Evolutionary conservation across 768 basidiomycete species (phyloP).

Genomic region (Naematelia aurantialba): DNA sequence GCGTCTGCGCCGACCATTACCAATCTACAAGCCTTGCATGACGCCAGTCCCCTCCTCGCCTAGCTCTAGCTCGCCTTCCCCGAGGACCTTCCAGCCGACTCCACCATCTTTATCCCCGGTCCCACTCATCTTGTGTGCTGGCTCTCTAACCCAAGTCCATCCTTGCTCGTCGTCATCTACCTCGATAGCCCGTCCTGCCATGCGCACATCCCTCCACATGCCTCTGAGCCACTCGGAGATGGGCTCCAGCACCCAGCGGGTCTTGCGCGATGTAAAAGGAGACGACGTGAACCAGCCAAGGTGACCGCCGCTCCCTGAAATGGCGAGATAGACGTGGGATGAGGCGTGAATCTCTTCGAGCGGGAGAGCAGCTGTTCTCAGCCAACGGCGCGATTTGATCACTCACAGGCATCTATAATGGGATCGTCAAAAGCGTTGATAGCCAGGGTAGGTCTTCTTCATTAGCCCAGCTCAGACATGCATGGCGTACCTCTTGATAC

Average conservation of each 20-base stretch:
- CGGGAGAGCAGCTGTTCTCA: constrained; percentile 31
- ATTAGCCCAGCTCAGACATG: background rate
- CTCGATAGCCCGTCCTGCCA: constrained; percentile 8
- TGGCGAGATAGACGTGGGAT: constrained; percentile 43
- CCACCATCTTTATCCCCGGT: constrained; percentile 4
- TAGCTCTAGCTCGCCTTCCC: constrained; percentile 21
- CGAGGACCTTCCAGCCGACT: constrained; percentile 38
- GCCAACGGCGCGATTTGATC: background rate
- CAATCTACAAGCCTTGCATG: constrained; percentile 32
- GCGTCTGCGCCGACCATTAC: background rate
- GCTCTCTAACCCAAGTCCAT: constrained; percentile 1
- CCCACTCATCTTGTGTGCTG: constrained; percentile 7
- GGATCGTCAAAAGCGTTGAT: constrained; percentile 52
- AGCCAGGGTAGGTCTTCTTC: constrained; percentile 43
- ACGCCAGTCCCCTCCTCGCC: constrained; percentile 29
- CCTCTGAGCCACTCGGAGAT: constrained; percentile 38
- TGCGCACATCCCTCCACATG: constrained; percentile 25
- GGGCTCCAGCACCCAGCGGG: constrained; percentile 44
- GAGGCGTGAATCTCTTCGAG: constrained; percentile 34
- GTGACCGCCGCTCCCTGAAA: constrained; percentile 49
- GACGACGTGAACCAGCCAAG: constrained; percentile 50
- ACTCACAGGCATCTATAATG: constrained; percentile 45
- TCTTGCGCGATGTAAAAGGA: constrained; percentile 24
- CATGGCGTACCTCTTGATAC: constrained; percentile 37
- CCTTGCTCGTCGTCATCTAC: constrained; percentile 2